Percentiles rank a stretch among this genome's conserved stretches.
Evolutionary conservation across 2,329 filamentous ascomycete genomes (phyloP).

Genomic region (Mycosphaerella arachidis): DNA sequence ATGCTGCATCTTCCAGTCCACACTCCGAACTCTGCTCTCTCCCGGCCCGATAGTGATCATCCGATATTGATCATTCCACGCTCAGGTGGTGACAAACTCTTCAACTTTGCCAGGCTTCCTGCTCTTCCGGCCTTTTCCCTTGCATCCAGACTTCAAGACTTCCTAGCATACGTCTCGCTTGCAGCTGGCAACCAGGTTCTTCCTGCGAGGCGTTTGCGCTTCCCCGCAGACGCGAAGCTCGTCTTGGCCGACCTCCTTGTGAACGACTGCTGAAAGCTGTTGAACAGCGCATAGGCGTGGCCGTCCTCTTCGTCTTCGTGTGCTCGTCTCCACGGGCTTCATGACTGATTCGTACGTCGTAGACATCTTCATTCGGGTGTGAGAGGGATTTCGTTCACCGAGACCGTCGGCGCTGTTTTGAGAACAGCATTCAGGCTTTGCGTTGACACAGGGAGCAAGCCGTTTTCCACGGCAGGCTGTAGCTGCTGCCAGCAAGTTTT

Average conservation of each 20-base stretch:
- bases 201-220: not conserved
- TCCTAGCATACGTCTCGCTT: not conserved
- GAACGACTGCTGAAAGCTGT: not conserved
- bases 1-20: not conserved
- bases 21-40: not conserved
- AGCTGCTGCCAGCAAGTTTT: constrained; percentile 41
- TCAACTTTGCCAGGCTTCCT: not conserved
- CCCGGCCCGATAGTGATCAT: not conserved
- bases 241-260: not conserved
- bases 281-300: not conserved
- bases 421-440: constrained; percentile 23
- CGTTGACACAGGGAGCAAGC: constrained; percentile 3
- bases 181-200: not conserved
- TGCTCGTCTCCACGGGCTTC: not conserved
- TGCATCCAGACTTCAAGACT: not conserved
- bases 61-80: not conserved
- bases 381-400: constrained; percentile 17
- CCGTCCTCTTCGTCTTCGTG: not conserved
- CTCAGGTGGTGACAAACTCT: not conserved
- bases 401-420: constrained; percentile 18
- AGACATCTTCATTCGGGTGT: constrained; percentile 16
- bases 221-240: not conserved
- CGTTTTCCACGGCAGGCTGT: constrained; percentile 9
- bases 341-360: not conserved
- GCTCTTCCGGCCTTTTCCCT: not conserved